Conservation (phyloP, 257 asterid species). For the Nicotiana obtusifolia region DNA sequence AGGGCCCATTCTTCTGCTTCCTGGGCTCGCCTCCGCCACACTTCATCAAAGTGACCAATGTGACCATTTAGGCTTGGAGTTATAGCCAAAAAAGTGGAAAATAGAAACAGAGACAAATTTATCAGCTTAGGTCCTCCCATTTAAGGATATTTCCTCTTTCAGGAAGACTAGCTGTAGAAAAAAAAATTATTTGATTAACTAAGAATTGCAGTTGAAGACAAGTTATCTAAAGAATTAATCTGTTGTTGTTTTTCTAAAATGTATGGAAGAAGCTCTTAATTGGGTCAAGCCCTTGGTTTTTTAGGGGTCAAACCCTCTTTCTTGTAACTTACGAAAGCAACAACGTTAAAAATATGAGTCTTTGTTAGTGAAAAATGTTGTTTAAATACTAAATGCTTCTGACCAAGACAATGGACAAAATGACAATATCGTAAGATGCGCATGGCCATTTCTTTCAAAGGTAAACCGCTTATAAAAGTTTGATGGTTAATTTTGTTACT, state of each 20-base stretch:
- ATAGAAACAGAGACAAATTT: constrained; percentile 13
- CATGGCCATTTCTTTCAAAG: not conserved
- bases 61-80: constrained; percentile 29
- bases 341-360: not conserved
- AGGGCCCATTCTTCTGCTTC: constrained; percentile 53
- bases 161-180: not conserved
- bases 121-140: constrained; percentile 20
- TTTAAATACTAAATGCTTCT: constrained; percentile 19
- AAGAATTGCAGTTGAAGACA: not conserved
- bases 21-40: constrained; percentile 35
- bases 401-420: not conserved
- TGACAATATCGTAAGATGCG: not conserved
- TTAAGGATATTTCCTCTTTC: not conserved
- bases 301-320: constrained; percentile 22
- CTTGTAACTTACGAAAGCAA: not conserved
- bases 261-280: constrained; percentile 11
- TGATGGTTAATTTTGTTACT: not conserved
- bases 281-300: constrained; percentile 26
- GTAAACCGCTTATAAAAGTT: not conserved
- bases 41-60: constrained; percentile 30
- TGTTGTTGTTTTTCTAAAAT: not conserved
- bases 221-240: not conserved
- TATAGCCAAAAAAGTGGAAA: constrained; percentile 26
- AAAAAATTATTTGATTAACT: not conserved
- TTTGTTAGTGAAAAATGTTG: not conserved